A percentile compares a stretch with the other conserved stretches of the same genome.
Conservation (phyloP, 805 yeast species). For the Kazachstania martiniae region DNA sequence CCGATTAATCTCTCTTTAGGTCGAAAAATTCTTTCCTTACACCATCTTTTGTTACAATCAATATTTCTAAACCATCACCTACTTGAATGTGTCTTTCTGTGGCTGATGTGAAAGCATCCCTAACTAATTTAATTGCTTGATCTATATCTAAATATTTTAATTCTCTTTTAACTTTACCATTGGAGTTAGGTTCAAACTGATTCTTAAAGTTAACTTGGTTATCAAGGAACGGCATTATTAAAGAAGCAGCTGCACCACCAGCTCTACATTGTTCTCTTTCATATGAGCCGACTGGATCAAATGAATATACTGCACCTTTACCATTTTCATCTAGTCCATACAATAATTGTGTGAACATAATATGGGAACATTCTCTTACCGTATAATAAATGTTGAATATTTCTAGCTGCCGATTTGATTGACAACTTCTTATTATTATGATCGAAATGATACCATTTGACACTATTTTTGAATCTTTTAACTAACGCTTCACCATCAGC, state of each 20-base stretch:
- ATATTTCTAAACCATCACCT: conserved; percentile 90
- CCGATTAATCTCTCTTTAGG: conserved; percentile 68
- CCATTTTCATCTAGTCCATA: conserved; percentile 84
- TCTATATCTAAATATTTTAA: conserved; percentile 61
- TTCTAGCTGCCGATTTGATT: conserved; percentile 73
- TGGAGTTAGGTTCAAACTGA: conserved; percentile 71
- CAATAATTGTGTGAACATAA: conserved; percentile 88
- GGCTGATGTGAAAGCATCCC: conserved; percentile 91
- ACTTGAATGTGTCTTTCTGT: conserved; percentile 98
- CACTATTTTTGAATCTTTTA: conserved; percentile 49
- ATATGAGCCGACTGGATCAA: conserved; percentile 96
- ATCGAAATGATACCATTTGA: conserved; percentile 90
- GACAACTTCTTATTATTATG: conserved; percentile 60
- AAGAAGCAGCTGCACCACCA: conserved; percentile 93
- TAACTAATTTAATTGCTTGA: conserved; percentile 78
- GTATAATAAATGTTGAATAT: conserved; percentile 79
- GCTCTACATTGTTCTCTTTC: conserved; percentile 97
- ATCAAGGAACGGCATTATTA: conserved; percentile 95
- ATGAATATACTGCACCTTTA: conserved; percentile 88
- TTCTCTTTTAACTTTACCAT: conserved; percentile 54
- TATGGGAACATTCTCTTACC: conserved; percentile 94
- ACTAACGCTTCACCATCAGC: conserved; percentile 89
- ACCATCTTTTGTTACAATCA: conserved; percentile 89
- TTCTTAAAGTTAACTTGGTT: conserved; percentile 94
- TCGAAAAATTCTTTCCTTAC: conserved; percentile 74